Evolutionary conservation across 2,329 filamentous ascomycete genomes (phyloP).

Genomic region (Penicillium sp.): DNA sequence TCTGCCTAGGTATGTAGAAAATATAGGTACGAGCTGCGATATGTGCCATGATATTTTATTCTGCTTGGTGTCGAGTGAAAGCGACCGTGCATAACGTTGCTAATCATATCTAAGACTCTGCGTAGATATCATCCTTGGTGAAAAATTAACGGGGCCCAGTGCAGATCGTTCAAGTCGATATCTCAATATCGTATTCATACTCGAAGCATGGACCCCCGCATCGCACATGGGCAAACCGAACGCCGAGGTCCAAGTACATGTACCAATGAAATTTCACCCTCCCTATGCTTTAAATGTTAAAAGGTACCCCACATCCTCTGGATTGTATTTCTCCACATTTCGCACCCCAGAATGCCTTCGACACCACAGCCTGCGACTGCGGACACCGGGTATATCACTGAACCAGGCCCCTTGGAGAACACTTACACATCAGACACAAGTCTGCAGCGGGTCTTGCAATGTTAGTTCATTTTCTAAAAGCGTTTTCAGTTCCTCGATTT

Average conservation of each 20-base stretch:
- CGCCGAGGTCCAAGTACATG: slow-evolving; percentile 14
- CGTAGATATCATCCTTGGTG: no score
- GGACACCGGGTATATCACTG: slow-evolving; percentile 53
- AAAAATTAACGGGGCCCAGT: no score
- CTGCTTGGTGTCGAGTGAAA: no score
- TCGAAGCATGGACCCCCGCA: not conserved
- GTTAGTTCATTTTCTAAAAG: slow-evolving; percentile 34
- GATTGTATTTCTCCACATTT: not conserved
- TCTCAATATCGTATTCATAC: not conserved
- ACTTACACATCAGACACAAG: slow-evolving; percentile 54
- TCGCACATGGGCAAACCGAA: slow-evolving; percentile 16
- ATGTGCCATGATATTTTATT: not conserved
- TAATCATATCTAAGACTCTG: no score
- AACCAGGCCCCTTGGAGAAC: slow-evolving; percentile 49
- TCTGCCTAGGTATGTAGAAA: not conserved
- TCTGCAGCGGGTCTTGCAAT: slow-evolving; percentile 49
- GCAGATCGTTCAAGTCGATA: not conserved
- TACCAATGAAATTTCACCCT: not conserved
- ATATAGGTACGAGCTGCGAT: not conserved
- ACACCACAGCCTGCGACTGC: slow-evolving; percentile 30
- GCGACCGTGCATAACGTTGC: no score
- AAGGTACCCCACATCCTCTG: not conserved
- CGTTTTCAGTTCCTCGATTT: not conserved
- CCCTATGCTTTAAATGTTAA: not conserved
- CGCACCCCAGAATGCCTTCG: slow-evolving; percentile 8